These are phyloP conservation scores for Andrographis paniculata DNA, from an alignment of 305 asterid genomes.

Conservation along the genomic window DNA sequence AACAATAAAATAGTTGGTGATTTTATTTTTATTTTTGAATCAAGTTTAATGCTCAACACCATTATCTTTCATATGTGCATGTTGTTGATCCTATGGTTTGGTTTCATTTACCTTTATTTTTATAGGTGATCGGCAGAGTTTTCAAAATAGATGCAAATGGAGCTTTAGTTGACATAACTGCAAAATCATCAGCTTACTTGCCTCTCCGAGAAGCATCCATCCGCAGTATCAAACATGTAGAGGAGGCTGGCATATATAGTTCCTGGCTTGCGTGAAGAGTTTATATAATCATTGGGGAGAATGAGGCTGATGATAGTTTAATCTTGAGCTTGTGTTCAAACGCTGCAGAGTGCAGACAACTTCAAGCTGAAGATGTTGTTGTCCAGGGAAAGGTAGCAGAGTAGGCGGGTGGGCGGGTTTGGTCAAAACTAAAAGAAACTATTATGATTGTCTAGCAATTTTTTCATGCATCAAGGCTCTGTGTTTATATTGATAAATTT, in stretches of 20 bases:
- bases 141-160: conserved; percentile 61
- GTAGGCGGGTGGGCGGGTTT: conserved; percentile 5
- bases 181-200: conserved; percentile 88
- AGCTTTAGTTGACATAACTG: conserved; percentile 84
- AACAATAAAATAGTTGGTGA: too few relatives aligned
- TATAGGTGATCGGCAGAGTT: conserved; percentile 82
- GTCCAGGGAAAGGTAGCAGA: conserved; percentile 69
- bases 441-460: too few relatives aligned
- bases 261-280: conserved; percentile 80
- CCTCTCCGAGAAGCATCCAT: conserved; percentile 82
- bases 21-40: too few relatives aligned
- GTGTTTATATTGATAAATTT: not conserved
- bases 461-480: too few relatives aligned
- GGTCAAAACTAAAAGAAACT: too few relatives aligned
- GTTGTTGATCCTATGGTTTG: not conserved
- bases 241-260: conserved; percentile 84
- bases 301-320: conserved; percentile 69
- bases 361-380: conserved; percentile 91
- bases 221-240: conserved; percentile 55
- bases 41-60: too few relatives aligned
- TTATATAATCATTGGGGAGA: conserved; percentile 58
- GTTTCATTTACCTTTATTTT: conserved; percentile 13
- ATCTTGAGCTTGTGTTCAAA: conserved; percentile 60
- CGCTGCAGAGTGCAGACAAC: conserved; percentile 78
- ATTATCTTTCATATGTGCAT: too few relatives aligned